These are phyloP conservation scores for Pseudogymnoascus sp. DNA, from an alignment of 2,329 filamentous ascomycete genomes.

Conservation along the genomic window DNA sequence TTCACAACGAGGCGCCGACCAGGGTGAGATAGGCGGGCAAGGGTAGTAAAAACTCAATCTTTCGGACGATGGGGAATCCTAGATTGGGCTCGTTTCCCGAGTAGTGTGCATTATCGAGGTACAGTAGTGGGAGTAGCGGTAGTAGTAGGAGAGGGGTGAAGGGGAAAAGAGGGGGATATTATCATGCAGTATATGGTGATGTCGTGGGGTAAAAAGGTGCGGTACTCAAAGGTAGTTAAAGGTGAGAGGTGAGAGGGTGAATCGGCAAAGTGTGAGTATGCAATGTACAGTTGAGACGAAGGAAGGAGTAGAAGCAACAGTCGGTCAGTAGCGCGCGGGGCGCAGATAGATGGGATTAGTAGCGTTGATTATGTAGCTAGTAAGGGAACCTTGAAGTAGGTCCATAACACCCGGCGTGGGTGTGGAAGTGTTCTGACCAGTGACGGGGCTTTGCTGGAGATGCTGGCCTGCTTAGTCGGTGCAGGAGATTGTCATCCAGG, in stretches of 20 bases:
- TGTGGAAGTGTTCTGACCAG: background rate
- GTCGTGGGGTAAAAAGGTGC: background rate
- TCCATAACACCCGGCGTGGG: background rate
- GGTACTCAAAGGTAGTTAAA: constrained; percentile 3
- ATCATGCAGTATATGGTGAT: constrained; percentile 3
- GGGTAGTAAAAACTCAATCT: constrained; percentile 7
- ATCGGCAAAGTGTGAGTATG: background rate
- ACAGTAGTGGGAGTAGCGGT: background rate
- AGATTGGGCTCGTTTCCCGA: constrained; percentile 6
- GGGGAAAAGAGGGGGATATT: background rate
- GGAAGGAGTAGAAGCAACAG: constrained; percentile 3
- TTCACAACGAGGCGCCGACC: background rate
- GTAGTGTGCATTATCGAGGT: constrained; percentile 4
- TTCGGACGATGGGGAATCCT: background rate
- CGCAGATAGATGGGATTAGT: background rate
- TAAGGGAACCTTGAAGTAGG: constrained; percentile 1
- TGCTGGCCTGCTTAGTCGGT: background rate
- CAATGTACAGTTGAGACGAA: background rate
- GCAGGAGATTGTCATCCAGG: constrained; percentile 6
- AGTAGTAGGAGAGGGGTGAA: background rate
- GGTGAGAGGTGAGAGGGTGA: constrained; percentile 1
- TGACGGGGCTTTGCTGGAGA: background rate
- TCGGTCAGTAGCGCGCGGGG: constrained; percentile 1
- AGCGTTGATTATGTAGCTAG: constrained; percentile 2
- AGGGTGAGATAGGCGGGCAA: background rate